Evolutionary conservation across 305 asterid species (phyloP).

Genomic region (Fraxinus paxiana): DNA sequence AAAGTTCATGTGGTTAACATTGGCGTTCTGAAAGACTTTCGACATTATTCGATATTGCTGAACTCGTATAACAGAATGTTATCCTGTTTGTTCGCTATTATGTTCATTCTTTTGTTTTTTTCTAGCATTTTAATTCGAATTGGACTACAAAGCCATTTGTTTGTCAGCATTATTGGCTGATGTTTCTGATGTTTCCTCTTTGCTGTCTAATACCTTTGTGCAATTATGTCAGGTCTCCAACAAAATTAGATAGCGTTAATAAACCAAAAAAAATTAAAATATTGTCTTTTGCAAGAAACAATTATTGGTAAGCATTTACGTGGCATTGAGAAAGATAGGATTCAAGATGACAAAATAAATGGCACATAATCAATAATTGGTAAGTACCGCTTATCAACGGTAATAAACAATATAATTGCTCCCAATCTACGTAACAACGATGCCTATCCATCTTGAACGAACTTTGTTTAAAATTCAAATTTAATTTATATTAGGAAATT

Average conservation of each 20-base stretch:
- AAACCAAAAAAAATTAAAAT: background rate
- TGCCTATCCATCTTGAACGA: background rate
- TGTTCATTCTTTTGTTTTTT: conserved; percentile 49
- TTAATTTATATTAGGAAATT: no score
- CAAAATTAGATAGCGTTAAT: background rate
- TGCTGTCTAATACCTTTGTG: background rate
- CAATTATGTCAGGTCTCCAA: background rate
- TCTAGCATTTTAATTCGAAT: background rate
- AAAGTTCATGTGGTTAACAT: conserved; percentile 7
- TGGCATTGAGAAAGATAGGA: no score
- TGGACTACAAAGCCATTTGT: background rate
- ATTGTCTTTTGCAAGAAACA: no score
- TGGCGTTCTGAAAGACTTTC: conserved; percentile 1
- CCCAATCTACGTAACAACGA: background rate
- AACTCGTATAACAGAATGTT: conserved; percentile 18
- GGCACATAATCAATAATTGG: background rate
- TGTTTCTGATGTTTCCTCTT: background rate
- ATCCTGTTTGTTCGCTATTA: conserved; percentile 32
- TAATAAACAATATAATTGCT: background rate
- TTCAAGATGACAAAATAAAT: background rate
- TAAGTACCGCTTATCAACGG: background rate
- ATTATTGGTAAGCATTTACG: background rate
- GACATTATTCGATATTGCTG: conserved; percentile 23
- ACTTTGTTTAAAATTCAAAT: background rate
- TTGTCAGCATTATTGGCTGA: background rate